Evolutionary conservation across 495 filamentous ascomycete species (phyloP).

Genomic region (Chaetomidium leptoderma): DNA sequence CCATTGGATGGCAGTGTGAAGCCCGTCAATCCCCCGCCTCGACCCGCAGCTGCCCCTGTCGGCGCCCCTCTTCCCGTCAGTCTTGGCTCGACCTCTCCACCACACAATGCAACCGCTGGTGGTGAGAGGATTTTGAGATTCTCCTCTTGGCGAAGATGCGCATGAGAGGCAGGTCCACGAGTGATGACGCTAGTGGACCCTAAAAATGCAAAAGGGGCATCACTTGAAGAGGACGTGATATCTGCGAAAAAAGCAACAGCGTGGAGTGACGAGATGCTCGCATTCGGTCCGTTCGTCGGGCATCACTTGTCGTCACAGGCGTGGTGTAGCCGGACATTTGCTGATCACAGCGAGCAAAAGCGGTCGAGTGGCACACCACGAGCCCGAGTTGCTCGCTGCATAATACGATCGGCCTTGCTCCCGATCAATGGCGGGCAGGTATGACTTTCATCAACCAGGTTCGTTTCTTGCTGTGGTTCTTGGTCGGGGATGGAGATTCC

Average conservation of each 20-base stretch:
- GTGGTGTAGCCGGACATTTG: background rate
- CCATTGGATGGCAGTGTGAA: constrained; percentile 28
- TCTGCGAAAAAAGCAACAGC: background rate
- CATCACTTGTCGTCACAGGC: background rate
- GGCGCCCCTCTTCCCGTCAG: constrained; percentile 15
- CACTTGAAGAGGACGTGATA: background rate
- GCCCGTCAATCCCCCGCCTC: constrained; percentile 20
- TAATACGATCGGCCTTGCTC: background rate
- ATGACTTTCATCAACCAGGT: no score
- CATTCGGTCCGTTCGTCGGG: constrained; percentile 2
- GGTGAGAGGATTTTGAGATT: background rate
- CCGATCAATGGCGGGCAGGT: constrained; percentile 3
- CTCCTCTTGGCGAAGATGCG: background rate
- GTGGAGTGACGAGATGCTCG: background rate
- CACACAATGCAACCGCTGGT: background rate
- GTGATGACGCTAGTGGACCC: background rate
- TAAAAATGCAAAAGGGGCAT: constrained; percentile 8
- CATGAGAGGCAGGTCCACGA: background rate
- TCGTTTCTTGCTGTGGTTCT: no score
- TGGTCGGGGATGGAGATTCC: no score
- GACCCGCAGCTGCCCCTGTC: constrained; percentile 23
- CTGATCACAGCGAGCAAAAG: constrained; percentile 8
- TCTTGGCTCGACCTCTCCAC: constrained; percentile 5
- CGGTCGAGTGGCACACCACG: background rate
- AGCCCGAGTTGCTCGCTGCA: constrained; percentile 4